phyloP scores from a whole-genome alignment of 345 rosid genomes.

The Boechera retrofracta region DNA sequence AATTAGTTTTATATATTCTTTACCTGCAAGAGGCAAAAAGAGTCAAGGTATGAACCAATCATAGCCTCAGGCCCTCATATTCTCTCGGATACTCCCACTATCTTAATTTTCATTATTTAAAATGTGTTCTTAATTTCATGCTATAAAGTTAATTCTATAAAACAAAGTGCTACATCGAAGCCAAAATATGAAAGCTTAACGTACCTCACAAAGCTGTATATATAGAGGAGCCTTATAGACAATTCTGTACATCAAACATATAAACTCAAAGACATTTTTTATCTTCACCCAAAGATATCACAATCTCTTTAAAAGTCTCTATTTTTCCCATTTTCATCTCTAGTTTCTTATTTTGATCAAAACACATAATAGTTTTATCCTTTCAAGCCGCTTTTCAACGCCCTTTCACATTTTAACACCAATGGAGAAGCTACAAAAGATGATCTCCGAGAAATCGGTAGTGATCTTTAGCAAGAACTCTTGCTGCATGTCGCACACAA shows the following conservation, averaged over 20 bases:
- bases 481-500: conserved; percentile 80
- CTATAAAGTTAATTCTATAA: conserved; percentile 20
- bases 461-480: conserved; percentile 85
- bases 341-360: neutral
- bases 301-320: neutral
- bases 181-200: conserved; percentile 6
- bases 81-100: conserved; percentile 5
- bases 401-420: neutral
- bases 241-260: conserved; percentile 15
- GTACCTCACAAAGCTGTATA: conserved; percentile 14
- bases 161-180: neutral
- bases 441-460: conserved; percentile 77
- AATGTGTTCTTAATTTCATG: conserved; percentile 8
- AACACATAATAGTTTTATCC: neutral
- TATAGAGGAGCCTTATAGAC: conserved; percentile 19
- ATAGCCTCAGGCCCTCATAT: conserved; percentile 15
- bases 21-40: conserved; percentile 30
- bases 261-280: conserved; percentile 28
- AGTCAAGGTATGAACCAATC: conserved; percentile 14
- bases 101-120: neutral
- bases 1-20: conserved; percentile 3
- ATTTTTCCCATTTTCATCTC: neutral
- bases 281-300: conserved; percentile 9
- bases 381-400: neutral
- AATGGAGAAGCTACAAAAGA: conserved; percentile 66